Evolutionary conservation across 2,329 filamentous ascomycete genomes (phyloP), one percentile per base, ranked within the genome.

Genomic region (Cytospora paraplurivora): DNA sequence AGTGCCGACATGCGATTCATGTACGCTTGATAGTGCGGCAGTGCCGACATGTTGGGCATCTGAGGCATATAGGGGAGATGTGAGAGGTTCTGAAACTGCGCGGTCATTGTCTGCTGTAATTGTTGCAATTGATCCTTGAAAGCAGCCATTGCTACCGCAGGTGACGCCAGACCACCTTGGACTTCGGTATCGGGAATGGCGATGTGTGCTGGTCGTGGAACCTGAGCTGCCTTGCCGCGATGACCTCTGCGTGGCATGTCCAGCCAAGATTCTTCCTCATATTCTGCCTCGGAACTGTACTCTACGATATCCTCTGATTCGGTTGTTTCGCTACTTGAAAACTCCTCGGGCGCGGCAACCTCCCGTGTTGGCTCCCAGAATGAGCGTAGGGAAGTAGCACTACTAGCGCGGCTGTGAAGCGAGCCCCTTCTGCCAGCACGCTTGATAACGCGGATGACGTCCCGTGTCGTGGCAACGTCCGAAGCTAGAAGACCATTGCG

Each of bases 81-180:
- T 17, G 86, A 79, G 37, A 89, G 76, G 64, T 88, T 89, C 56
- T 88, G 88, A 69, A 91, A 80, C 53, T 87, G 83, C 73, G 87
- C 78, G 41, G 85, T 81, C 78, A 92, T 83, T 53, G 82, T 86
- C 72, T 92, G 88, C 71, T 93, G 91, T 70, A 93, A 82, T 64
- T 93, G 88, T 62, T 93, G 88, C 21, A 94, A 76, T 63, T 93
- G 89, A 61, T 93, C 89, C 70, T 88, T 87, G 76, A 92, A 84
- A 15, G 88, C 89, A 56, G 86, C 81, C 71, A 92, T 84, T 54
- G 89, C 84, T 5, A 86, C 82, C 4, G 83, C 81, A 2, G 87
- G 85, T 1, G 86, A 85, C 19, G 81, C 81, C 47, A 81, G 76
- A 1, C 73, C 72, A 17, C 71, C 72, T 11, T 76, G 73, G 21